Evolutionary conservation across 495 filamentous ascomycete genomes (phyloP).

Genomic region (Podospora fimiseda): DNA sequence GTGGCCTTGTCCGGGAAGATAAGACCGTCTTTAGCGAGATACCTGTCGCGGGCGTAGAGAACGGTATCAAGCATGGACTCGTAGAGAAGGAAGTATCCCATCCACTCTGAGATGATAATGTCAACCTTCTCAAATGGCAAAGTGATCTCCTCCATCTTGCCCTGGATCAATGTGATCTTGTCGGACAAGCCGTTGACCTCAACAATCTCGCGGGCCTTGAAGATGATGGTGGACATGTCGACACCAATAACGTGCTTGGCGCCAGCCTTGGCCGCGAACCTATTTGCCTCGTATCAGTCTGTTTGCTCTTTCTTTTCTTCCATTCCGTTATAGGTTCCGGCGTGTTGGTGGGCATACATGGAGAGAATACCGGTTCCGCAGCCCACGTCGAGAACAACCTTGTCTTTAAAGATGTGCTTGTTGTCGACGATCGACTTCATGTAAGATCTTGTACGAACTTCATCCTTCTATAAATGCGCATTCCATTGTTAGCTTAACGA

Average conservation of each 20-base stretch:
- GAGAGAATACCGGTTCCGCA: constrained; percentile 91
- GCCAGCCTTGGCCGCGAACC: constrained; percentile 84
- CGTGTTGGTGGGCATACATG: constrained; percentile 45
- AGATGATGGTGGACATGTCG: constrained; percentile 89
- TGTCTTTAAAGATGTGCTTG: constrained; percentile 84
- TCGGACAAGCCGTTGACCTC: constrained; percentile 72
- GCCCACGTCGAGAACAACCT: constrained; percentile 87
- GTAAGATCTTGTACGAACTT: constrained; percentile 91
- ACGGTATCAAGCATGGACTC: constrained; percentile 96
- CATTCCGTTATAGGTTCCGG: not conserved
- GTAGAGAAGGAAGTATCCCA: constrained; percentile 91
- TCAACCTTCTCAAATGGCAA: constrained; percentile 79
- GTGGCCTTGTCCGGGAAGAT: constrained; percentile 91
- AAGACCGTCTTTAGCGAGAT: constrained; percentile 66
- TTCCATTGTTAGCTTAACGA: constrained; percentile 12
- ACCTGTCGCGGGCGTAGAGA: constrained; percentile 78
- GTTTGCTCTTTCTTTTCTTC: not conserved
- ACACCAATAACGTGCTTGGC: constrained; percentile 87
- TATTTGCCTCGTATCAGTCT: constrained; percentile 12
- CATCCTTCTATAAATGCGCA: constrained; percentile 69
- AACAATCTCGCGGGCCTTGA: constrained; percentile 78
- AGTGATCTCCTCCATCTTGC: constrained; percentile 86
- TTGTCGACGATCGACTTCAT: constrained; percentile 94
- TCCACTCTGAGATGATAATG: constrained; percentile 96
- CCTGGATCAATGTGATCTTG: constrained; percentile 73